Conservation (phyloP, 1,284 basidiomycete species). For the Puccinia polysora region DNA sequence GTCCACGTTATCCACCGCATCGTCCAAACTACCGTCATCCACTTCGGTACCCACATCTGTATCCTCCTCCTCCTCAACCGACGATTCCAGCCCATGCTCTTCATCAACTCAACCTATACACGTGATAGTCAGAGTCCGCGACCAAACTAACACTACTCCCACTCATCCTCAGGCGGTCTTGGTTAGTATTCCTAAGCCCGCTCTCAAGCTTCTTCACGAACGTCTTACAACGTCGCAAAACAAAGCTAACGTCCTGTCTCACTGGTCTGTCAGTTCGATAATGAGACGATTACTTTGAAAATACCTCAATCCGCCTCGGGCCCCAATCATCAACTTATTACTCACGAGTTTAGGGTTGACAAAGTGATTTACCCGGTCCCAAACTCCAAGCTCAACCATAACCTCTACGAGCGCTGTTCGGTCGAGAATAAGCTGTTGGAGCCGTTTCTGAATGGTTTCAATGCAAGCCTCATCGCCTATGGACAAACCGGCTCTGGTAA, state of each 20-base stretch:
- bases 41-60: too few relatives aligned
- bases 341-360: constrained; percentile 6
- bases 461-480: constrained; percentile 32
- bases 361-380: constrained; percentile 4
- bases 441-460: constrained; percentile 21
- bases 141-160: neutral
- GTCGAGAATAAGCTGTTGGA: constrained; percentile 1
- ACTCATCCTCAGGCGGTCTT: neutral
- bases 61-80: too few relatives aligned
- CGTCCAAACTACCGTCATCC: too few relatives aligned
- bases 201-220: neutral
- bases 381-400: neutral
- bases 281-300: neutral
- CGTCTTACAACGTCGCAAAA: neutral
- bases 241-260: neutral
- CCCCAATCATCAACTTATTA: neutral
- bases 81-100: too few relatives aligned
- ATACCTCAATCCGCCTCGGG: constrained; percentile 1
- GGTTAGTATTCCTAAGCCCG: neutral
- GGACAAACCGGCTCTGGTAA: constrained; percentile 34
- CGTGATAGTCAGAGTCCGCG: constrained; percentile 12
- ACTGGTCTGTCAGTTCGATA: neutral
- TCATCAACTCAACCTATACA: constrained; percentile 21
- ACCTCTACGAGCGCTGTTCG: constrained; percentile 2
- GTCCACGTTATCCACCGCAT: too few relatives aligned